Evolutionary conservation across 805 yeast species (phyloP).

Genomic region (Metschnikowia cubensis): DNA sequence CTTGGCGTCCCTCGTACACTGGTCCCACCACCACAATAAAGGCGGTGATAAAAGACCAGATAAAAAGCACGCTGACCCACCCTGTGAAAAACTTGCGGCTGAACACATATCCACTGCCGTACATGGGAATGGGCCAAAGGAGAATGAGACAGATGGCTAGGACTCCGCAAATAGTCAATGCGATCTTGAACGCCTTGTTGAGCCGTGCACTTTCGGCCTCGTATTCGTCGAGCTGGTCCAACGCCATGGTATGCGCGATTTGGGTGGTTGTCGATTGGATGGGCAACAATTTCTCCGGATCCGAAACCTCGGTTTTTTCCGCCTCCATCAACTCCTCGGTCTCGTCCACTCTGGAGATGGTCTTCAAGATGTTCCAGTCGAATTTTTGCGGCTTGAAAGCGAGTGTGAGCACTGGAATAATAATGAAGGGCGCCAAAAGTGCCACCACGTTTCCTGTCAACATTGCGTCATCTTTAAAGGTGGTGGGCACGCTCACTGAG

Average conservation of each 20-base stretch:
- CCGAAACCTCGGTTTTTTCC: slow-evolving; percentile 15
- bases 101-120: slow-evolving; percentile 73
- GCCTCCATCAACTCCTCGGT: slow-evolving; percentile 57
- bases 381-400: slow-evolving; percentile 67
- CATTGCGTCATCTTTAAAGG: slow-evolving; percentile 89
- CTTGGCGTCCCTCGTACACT: slow-evolving; percentile 67
- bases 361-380: slow-evolving; percentile 63
- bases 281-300: slow-evolving; percentile 29
- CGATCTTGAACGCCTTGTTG: slow-evolving; percentile 55
- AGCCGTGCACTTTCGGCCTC: slow-evolving; percentile 53
- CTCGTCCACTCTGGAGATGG: slow-evolving; percentile 66
- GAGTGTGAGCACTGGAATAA: slow-evolving; percentile 62
- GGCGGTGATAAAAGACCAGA: slow-evolving; percentile 73
- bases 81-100: slow-evolving; percentile 78
- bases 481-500: slow-evolving; percentile 33
- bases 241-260: slow-evolving; percentile 38
- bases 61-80: slow-evolving; percentile 78
- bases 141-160: slow-evolving; percentile 63
- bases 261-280: slow-evolving; percentile 36
- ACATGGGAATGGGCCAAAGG: slow-evolving; percentile 95
- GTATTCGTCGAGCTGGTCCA: slow-evolving; percentile 16
- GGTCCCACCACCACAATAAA: slow-evolving; percentile 66
- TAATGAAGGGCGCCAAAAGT: slow-evolving; percentile 62
- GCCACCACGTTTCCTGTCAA: slow-evolving; percentile 85
- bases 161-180: slow-evolving; percentile 55